Percentiles rank a stretch among this genome's conserved stretches.
Conservation (phyloP, 306 rosid species). For the Mimosa bimucronata region DNA sequence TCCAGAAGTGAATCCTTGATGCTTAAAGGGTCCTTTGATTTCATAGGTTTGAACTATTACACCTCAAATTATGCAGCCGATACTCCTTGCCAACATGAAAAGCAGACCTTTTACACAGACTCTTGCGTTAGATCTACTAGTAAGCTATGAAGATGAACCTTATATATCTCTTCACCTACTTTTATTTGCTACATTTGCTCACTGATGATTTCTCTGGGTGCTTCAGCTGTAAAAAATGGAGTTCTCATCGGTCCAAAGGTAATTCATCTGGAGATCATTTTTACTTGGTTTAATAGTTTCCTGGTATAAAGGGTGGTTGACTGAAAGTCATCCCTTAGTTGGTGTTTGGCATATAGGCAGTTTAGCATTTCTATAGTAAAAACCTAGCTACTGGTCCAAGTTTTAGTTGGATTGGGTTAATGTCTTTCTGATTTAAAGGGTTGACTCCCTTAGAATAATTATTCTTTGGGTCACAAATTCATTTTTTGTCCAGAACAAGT, state of each 20-base stretch:
- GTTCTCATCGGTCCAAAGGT: slow-evolving; percentile 61
- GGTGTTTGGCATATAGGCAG: not conserved
- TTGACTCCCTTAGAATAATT: not conserved
- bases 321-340: not conserved
- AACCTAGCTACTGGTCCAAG: not conserved
- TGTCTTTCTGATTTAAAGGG: not conserved
- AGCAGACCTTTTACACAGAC: slow-evolving; percentile 41
- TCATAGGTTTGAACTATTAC: slow-evolving; percentile 69
- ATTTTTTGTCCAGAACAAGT: not conserved
- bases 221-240: slow-evolving; percentile 46
- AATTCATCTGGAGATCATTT: slow-evolving; percentile 36
- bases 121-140: slow-evolving; percentile 40
- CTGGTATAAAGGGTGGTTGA: too few relatives aligned
- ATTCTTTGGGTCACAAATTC: not conserved
- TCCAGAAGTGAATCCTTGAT: slow-evolving; percentile 42
- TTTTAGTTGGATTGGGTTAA: not conserved
- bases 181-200: not conserved
- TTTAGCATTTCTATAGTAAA: not conserved
- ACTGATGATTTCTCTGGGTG: slow-evolving; percentile 26
- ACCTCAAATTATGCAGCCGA: slow-evolving; percentile 48
- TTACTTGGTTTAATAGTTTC: not conserved
- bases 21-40: slow-evolving; percentile 63
- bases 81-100: slow-evolving; percentile 32
- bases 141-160: slow-evolving; percentile 39
- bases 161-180: slow-evolving; percentile 9